These are phyloP conservation scores for Naegleria fowleri DNA, from an alignment of 208 protist species.

Conservation along the genomic window DNA sequence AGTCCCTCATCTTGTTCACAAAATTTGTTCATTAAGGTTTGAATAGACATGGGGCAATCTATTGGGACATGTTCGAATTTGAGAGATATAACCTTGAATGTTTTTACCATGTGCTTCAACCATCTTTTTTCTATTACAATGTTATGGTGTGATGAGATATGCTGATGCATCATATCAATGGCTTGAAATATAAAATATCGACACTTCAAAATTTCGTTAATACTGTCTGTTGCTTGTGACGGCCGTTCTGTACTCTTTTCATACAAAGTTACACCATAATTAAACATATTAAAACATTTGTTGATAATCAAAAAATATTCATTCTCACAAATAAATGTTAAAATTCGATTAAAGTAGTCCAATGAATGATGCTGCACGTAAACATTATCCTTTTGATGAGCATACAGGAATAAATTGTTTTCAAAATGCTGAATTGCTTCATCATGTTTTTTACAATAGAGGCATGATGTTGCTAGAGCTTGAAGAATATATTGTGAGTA, in stretches of 20 bases:
- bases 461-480: neutral
- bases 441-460: neutral
- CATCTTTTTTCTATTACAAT: neutral
- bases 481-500: neutral
- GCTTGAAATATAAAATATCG: neutral
- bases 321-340: neutral
- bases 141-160: neutral
- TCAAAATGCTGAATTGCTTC: neutral
- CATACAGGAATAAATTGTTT: neutral
- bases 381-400: neutral
- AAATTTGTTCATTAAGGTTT: neutral
- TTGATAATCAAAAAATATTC: neutral
- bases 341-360: neutral
- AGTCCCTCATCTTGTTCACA: neutral
- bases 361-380: neutral
- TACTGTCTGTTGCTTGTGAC: too few relatives aligned
- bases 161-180: neutral
- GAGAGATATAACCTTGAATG: neutral
- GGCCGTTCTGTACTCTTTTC: neutral
- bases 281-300: neutral
- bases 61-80: neutral
- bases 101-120: neutral
- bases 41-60: neutral
- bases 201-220: neutral
- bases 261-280: neutral